Evolutionary conservation across 2,329 filamentous ascomycete genomes (phyloP), one percentile per base, ranked within the genome.

Genomic region (Sporothrix humicola): DNA sequence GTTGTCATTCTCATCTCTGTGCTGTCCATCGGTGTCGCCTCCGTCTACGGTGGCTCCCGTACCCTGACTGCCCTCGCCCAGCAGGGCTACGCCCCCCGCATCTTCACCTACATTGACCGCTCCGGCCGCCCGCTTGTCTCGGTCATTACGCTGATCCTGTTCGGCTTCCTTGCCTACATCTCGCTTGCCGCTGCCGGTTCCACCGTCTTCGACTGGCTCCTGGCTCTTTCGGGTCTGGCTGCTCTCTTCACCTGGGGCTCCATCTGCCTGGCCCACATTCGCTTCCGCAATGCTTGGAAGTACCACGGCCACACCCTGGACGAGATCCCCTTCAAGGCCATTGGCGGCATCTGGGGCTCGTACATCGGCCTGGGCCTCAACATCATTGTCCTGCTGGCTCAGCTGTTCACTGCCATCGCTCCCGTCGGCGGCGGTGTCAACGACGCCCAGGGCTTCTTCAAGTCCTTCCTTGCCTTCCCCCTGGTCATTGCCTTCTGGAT

Each of bases 221-320:
- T 88, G 37, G 88, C 90, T 9, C 82, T 93, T 17, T 91, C 89
- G 0, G 90, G 89, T 70, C 83, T 93, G 4, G 87, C 88, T 12
- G 87, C 89, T 13, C 84, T 93, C 59, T 92, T 91, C 79, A 90
- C 90, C 12, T 93, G 90, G 90, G 90, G 87, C 20, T 91, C 88
- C 54, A 91, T 92, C 77, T 92, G 90, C 77, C 81, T 91, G 2
- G 85, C 89, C 2, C 91, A 93, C 77, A 91, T 93, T 78, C 89
- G 91, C 23, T 92, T 92, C 85, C 89, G 91, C 50, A 78, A 81
- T 2, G 91, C 90, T 0, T 93, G 90, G 91, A 83, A 82, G 37
- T 80, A 84, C 42, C 85, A 90, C 56, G 88, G 89, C n/a, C 89
- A 89, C 79, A 87, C 85, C 2, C 80, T 91, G 1, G 87, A 90